Base-by-base conservation (phyloP, 345 rosid genomes). In the Melaleuca quinquenervia region DNA sequence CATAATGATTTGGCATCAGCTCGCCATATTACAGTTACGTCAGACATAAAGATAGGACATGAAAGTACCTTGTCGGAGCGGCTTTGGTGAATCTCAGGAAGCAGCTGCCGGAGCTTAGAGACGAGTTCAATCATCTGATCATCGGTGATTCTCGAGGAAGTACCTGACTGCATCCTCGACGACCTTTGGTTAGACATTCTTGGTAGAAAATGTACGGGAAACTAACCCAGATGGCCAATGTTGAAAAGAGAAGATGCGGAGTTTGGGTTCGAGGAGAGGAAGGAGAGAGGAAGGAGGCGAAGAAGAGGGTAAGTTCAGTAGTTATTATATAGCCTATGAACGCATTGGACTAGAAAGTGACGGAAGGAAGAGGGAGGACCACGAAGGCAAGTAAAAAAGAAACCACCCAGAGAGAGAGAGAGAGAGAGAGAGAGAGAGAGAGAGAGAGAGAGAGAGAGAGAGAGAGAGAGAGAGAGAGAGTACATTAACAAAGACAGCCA, bases 71-170 rank as follows among this genome's bases (percentile, higher is more conserved):
- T 94, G 86, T 91, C 92, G 32, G 98, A 93, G 83, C 95, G 95
- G 88, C 98, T 91, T 82, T 90, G 84, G 15, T 95, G 96, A 88
- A 97, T 93, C 93, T 97, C 99, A 3, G 99, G 99, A 82, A 97
- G 94, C 85, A 95, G 94, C 60, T 94, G 97, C 36, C 96, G 92
- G 87, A 97, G 90, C 88, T 95, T 97, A 87, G 98, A 89, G 88
- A 97, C 91, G 20, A 97, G 98, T 44, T 96, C 93, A 54, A 93
- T 90, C 92, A 97, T 96, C 90, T 97, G 99, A 78, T 94, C 98
- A 87, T 97, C 98, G 12, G 89, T 93, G 90, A 97, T 97, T 87
- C 98, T 88, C 76, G 98, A 97, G 14, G 84, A 12, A 16, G 48
- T 52, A 29, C 84, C 62, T 3, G 62, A 52, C 29, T 51, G 54